phyloP scores from a whole-genome alignment of 768 basidiomycete species.

The Coprinopsis strossmayeri region DNA sequence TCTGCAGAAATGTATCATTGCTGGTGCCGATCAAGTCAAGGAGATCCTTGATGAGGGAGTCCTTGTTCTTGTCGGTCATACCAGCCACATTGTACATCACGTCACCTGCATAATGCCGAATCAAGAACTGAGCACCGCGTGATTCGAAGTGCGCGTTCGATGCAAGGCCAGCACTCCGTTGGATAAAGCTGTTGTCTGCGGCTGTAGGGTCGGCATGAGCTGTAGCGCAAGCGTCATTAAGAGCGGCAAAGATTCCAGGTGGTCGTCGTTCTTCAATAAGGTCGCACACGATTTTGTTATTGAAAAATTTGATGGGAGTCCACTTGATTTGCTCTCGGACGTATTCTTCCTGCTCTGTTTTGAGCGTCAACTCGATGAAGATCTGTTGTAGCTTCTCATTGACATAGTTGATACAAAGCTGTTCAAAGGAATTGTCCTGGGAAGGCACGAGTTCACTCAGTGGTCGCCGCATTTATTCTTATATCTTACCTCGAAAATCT shows the following conservation, averaged over 20 bases:
- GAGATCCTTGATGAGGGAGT: constrained; percentile 89
- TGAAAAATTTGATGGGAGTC: constrained; percentile 99
- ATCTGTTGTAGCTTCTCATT: constrained; percentile 99
- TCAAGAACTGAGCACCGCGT: constrained; percentile 89
- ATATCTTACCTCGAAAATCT: constrained; percentile 81
- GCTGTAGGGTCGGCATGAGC: constrained; percentile 96
- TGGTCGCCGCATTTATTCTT: neutral
- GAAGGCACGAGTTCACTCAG: too few relatives aligned
- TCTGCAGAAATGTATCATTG: constrained; percentile 79
- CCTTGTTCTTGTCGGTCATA: constrained; percentile 99
- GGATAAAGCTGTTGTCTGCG: constrained; percentile 95
- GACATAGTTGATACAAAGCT: constrained; percentile 99
- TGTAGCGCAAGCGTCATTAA: constrained; percentile 98
- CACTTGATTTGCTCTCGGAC: constrained; percentile 98
- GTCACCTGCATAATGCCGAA: constrained; percentile 97
- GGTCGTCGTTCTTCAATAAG: constrained; percentile 95
- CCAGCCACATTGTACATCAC: constrained; percentile 97
- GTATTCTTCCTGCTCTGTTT: constrained; percentile 99
- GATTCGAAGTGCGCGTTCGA: constrained; percentile 93
- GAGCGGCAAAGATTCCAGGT: constrained; percentile 94
- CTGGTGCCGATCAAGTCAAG: constrained; percentile 82
- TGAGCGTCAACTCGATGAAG: constrained; percentile 97
- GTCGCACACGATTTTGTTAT: constrained; percentile 97
- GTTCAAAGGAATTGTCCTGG: constrained; percentile 92
- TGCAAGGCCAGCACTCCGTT: constrained; percentile 75